phyloP scores from a whole-genome alignment of 73 alveolate genomes.

The Diophrys sp. region DNA sequence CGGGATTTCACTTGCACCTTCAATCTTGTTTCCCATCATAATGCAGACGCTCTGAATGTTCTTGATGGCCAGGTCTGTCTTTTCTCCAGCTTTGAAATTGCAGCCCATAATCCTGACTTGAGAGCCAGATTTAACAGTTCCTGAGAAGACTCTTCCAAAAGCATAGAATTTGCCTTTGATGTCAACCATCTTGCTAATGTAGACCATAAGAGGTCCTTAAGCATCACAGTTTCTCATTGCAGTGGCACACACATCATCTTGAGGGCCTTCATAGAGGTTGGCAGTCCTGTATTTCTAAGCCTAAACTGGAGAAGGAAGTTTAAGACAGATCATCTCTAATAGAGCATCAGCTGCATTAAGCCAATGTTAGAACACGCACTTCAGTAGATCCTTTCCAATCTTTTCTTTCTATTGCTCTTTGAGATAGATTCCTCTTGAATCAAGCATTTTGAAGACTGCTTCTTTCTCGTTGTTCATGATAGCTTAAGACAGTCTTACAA shows the following conservation, averaged over 20 bases:
- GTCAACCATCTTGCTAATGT: conserved; percentile 93
- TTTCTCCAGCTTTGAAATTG: conserved; percentile 87
- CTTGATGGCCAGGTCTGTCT: conserved; percentile 75
- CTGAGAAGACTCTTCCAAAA: conserved; percentile 96
- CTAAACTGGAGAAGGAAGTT: conserved; percentile 93
- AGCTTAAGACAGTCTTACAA: conserved; percentile 57
- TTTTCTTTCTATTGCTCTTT: conserved; percentile 59
- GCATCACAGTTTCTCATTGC: conserved; percentile 95
- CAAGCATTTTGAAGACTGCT: conserved; percentile 39
- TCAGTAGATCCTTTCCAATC: conserved; percentile 63
- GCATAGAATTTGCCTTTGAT: conserved; percentile 90
- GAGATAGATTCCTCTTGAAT: conserved; percentile 55
- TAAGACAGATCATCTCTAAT: conserved; percentile 76
- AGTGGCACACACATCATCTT: conserved; percentile 84
- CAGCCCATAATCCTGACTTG: conserved; percentile 90
- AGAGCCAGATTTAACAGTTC: conserved; percentile 84
- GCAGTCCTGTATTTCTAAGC: conserved; percentile 86
- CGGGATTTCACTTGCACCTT: conserved; percentile 80
- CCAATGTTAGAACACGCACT: conserved; percentile 81
- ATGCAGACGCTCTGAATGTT: conserved; percentile 75
- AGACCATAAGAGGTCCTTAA: conserved; percentile 96
- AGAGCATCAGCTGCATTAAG: conserved; percentile 88
- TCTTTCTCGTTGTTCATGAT: conserved; percentile 64
- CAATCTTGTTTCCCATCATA: conserved; percentile 81
- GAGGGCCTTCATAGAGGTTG: conserved; percentile 82